Base-by-base conservation (phyloP, 176 grass and related monocot species). In the Lolium perenne region DNA sequence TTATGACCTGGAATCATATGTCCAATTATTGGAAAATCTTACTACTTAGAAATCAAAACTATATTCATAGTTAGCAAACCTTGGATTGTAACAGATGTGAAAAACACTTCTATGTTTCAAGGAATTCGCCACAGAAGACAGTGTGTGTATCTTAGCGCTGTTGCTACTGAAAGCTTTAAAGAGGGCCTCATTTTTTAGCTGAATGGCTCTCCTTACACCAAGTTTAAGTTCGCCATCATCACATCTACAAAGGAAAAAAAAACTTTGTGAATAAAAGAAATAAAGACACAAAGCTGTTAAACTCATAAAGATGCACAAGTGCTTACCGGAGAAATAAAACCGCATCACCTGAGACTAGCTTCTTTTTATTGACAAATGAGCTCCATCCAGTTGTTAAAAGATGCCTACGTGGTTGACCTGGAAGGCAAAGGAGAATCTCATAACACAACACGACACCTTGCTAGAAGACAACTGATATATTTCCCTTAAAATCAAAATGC, bases 371-470 rank as follows among this genome's bases (percentile, higher is more conserved):
- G 78, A 98, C 87, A 94, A 98, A 98, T 40, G 97, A 93, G 86
- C 96, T 98, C 96, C 96, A 98, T 84, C 96, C 96, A 51, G 96
- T 98, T 12, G 96, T 98, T 78, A 98, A 92, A 72, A 98, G 96
- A 92, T 98, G 96, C 88, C 96, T 93, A 83, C 96, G 96, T 25
- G 96, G 96, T 78, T 98, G 96, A 89, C 96, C 96, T 98, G 88
- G 67, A 85, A 94, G 29, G 65, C 45, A 68, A 56, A 80, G 45
- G 25, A 83, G 35, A 32, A 79, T 82, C 29, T 25, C 49, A 85
- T 48, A 66, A 73, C 79, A 76, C 57, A 29, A 14, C 40, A 23
- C 63, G 38, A 61, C 12, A 43, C 54, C 35, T 74, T 55, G 76
- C 43, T 70, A 65, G 5, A 86, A 67, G 47, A 78, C 77, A 58